phyloP scores from a whole-genome alignment of 495 filamentous ascomycete species.

The Lentithecium fluviatile region DNA sequence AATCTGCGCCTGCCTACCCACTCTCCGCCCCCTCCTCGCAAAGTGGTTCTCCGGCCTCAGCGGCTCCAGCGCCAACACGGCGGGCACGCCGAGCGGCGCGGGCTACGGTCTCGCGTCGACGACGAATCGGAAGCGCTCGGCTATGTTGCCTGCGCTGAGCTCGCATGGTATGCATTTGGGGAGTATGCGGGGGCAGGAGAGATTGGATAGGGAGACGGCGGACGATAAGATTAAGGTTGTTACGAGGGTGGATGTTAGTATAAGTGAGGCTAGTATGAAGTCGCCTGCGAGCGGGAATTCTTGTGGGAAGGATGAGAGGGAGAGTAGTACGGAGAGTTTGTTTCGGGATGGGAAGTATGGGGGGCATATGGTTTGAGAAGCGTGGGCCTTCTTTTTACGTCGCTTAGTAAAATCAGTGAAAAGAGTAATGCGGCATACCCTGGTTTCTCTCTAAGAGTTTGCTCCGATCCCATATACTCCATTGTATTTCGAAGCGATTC shows the following conservation, averaged over 20 bases:
- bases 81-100: no score
- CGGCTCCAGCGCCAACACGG: no score
- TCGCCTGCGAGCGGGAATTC: not conserved
- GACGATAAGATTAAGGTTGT: conserved; percentile 20
- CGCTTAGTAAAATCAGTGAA: no score
- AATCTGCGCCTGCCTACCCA: conserved; percentile 40
- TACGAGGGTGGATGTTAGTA: conserved; percentile 13
- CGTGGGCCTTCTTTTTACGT: no score
- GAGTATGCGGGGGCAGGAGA: conserved; percentile 3
- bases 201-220: conserved; percentile 5
- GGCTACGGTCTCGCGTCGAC: no score
- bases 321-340: conserved; percentile 10
- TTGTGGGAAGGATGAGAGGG: not conserved
- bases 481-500: no score
- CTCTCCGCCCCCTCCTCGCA: conserved; percentile 35
- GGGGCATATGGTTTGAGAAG: not conserved
- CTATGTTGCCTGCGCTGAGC: no score
- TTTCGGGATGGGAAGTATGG: not conserved
- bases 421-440: no score
- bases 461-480: no score
- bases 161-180: conserved; percentile 5
- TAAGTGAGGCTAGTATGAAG: not conserved
- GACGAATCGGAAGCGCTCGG: no score
- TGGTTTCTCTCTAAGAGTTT: no score
- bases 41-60: conserved; percentile 30